Percentiles rank a stretch among this genome's conserved stretches.
These are phyloP conservation scores for Candida insectorum DNA, from an alignment of 805 yeast genomes.

Conservation along the genomic window DNA sequence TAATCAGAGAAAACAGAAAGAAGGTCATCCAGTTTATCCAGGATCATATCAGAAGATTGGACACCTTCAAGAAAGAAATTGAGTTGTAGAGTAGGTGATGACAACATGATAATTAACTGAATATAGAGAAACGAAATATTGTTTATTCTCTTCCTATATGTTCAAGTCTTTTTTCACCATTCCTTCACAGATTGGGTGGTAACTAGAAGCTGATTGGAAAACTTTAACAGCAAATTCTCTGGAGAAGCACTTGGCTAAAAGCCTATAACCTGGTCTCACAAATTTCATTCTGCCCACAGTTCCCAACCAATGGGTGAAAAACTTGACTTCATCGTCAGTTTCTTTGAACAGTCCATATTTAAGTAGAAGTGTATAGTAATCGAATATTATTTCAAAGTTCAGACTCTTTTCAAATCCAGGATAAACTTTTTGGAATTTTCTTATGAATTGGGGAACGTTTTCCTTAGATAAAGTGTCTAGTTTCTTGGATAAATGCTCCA, in stretches of 20 bases:
- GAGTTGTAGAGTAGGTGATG: conserved; percentile 14
- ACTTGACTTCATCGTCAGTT: conserved; percentile 14
- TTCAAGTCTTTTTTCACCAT: conserved; percentile 23
- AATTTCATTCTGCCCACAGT: conserved; percentile 36
- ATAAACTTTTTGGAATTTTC: conserved; percentile 15
- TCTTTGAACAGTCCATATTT: conserved; percentile 16
- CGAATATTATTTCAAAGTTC: conserved; percentile 23
- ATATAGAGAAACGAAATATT: too few species aligned
- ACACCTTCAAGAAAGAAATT: conserved; percentile 37
- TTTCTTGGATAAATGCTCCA: conserved; percentile 19
- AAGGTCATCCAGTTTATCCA: conserved; percentile 60
- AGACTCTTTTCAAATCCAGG: conserved; percentile 17
- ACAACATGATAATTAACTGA: too few species aligned
- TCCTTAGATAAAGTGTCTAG: conserved; percentile 6
- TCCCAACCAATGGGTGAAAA: conserved; percentile 29
- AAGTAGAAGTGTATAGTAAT: conserved; percentile 22
- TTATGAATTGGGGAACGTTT: conserved; percentile 11
- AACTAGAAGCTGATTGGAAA: conserved; percentile 18
- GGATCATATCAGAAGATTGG: conserved; percentile 53
- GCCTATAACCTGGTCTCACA: conserved; percentile 30
- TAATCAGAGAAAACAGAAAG: conserved; percentile 56
- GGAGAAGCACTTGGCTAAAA: conserved; percentile 18
- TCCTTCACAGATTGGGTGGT: conserved; percentile 31
- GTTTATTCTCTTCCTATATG: too few species aligned
- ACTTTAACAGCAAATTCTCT: conserved; percentile 25